Percentiles rank a stretch among this genome's conserved stretches.
Evolutionary conservation across 2,329 filamentous ascomycete species (phyloP).

Genomic region (Arthroderma sp.): DNA sequence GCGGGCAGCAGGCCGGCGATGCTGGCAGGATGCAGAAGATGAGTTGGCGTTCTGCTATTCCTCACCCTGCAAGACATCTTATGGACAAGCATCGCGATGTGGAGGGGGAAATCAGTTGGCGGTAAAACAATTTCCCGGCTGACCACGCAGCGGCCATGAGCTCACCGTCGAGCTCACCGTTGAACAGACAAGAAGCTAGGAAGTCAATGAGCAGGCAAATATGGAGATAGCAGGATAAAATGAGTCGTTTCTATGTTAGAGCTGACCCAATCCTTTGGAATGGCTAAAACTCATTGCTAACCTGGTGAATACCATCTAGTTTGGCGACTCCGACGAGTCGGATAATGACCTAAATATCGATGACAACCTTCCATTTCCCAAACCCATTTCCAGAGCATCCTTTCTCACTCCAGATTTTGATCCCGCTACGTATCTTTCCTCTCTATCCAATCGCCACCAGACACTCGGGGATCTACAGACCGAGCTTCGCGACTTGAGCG

Average conservation of each 20-base stretch:
- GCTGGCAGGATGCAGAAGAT: constrained; percentile 11
- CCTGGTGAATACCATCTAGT: constrained; percentile 17
- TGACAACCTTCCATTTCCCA: constrained; percentile 69
- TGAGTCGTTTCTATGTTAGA: constrained; percentile 11
- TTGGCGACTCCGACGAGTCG: constrained; percentile 34
- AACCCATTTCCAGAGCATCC: constrained; percentile 65
- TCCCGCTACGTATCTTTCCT: constrained; percentile 68
- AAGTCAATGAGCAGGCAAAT: no score
- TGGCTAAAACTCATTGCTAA: neutral
- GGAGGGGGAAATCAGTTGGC: no score
- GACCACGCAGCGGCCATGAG: no score
- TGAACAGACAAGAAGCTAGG: no score
- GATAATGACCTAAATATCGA: constrained; percentile 36
- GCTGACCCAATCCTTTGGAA: no score
- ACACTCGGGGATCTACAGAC: constrained; percentile 84
- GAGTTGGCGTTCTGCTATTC: constrained; percentile 10
- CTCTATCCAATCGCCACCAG: constrained; percentile 76
- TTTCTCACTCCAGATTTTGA: constrained; percentile 70
- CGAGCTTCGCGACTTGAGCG: constrained; percentile 69
- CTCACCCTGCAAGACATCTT: neutral
- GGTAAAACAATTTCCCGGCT: no score
- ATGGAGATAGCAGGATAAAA: neutral
- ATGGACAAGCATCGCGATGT: no score
- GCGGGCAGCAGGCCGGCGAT: neutral
- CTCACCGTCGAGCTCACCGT: no score